Evolutionary conservation across 768 basidiomycete species (phyloP), one percentile per base, ranked within the genome.

Genomic region (Boletellus sp.): DNA sequence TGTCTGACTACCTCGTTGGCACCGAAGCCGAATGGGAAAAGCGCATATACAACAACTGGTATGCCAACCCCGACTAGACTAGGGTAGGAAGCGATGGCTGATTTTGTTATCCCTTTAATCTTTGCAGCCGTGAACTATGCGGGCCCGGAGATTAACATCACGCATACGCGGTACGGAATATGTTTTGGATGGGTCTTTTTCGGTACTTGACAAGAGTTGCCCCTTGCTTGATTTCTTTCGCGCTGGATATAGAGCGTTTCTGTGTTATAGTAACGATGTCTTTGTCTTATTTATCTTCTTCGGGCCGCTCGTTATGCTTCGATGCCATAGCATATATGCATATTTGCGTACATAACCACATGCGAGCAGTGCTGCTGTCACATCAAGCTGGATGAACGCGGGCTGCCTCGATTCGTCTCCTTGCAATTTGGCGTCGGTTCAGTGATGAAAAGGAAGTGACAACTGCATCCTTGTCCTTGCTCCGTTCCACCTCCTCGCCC

Each of bases 401-500:
- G 33, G 77, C 82, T 62, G 91, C 91, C 74, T 90, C 87, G 63
- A 92, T 91, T 61, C 90, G 82, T 78, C 76, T 87, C 75, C 90
- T 81, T 59, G 90, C 90, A 23, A 92, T 74, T 70, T 92, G 90
- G 73, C 89, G 76, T 71, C 90, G 78, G 80, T 92, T 91, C 57
- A 93, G 73, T 47, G 86, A 87, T 38, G 75, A 62, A 45, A 90
- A 72, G 31, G 74, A 61, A 20, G 62, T 64, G 39, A 74, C 73
- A 49, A 79, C 73, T 24, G 65, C 70, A 41, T 77, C 80, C 70
- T 88, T 86, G 74, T 94, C 92, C 62, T 90, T 94, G 68, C 84
- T 84, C 70, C 93, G 90, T 76, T 95, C 90, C 44, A 98, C 93
- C 70, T 91, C 85, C 55, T 78, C 81, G 35, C 86, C 84, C 34